Evolutionary conservation across 2,329 filamentous ascomycete genomes (phyloP), one percentile per base, ranked within the genome.

Genomic region (Ophiobolus disseminans): DNA sequence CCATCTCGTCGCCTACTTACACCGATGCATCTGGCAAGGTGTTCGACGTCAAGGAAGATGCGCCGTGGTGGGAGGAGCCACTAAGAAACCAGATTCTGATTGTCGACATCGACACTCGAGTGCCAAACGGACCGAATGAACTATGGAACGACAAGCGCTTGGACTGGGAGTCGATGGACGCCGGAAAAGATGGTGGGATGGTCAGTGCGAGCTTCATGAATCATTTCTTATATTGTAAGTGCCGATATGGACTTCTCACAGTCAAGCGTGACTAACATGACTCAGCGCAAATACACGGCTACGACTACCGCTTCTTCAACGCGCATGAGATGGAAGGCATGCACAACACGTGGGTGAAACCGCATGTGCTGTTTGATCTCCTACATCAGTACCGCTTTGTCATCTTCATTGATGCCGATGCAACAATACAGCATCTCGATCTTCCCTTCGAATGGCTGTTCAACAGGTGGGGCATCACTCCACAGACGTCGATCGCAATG

Each of bases 391-490:
- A 79, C 61, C 60, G 72, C 9, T 70, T 76, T 5, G 72, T 79
- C 25, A 61, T 79, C 35, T 75, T 76, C 39, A 57, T 78, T 30
- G 77, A 79, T 55, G 70, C 74, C 10, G 77, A 80, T 53, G 73
- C 70, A 19, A 68, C 73, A 8, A 71, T 78, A 42, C 63, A 66
- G 2, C 68, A 78, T 43, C 69, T 73, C 1, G 68, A 76, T 32
- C 57, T 80, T 2, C 76, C 77, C 2, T 40, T 78, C 11, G 77
- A 79, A 62, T 79, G 75, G 72, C 69, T 80, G 2, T 68, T 80
- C 55, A 77, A 76, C 53, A 66, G 75, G 17, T 79, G 77, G 77
- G 68, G 73, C 44, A 65, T 78, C 39, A 69, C 61, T 10, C 53
- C 62, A 0, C 55, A 70, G 1, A 78, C 75, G 1, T 69, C 75